Percentiles rank a stretch among this genome's conserved stretches.
phyloP scores from a whole-genome alignment of 345 rosid genomes.

The Ailanthus altissimus region DNA sequence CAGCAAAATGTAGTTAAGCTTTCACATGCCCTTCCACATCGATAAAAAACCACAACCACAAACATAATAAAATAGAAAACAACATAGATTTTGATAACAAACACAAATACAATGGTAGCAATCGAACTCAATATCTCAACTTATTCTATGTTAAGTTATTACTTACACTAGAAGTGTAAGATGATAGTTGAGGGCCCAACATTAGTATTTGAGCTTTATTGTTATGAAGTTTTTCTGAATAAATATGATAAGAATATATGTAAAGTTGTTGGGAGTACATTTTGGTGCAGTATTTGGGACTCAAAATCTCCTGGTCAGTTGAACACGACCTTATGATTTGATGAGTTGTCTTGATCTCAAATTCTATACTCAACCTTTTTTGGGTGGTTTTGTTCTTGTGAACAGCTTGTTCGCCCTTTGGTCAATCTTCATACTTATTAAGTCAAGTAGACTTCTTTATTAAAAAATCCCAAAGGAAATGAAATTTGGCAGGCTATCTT shows the following conservation, averaged over 20 bases:
- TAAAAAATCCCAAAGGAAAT: not conserved
- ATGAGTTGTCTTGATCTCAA: not conserved
- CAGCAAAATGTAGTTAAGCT: not conserved
- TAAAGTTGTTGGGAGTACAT: not conserved
- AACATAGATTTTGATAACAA: not conserved
- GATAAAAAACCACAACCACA: not conserved
- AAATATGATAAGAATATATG: not conserved
- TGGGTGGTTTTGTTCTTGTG: not conserved
- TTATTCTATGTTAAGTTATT: not conserved
- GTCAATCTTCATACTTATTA: not conserved
- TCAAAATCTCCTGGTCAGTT: not conserved
- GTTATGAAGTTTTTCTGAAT: not conserved
- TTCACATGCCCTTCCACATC: not conserved
- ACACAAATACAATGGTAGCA: not conserved
- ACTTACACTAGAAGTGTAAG: not conserved
- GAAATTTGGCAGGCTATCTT: not conserved
- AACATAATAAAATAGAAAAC: not conserved
- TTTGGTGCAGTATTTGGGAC: not conserved
- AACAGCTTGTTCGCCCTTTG: not conserved
- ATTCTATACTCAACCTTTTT: not conserved
- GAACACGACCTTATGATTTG: not conserved
- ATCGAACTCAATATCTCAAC: not conserved
- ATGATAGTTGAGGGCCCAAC: not conserved
- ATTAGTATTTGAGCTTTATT: not conserved
- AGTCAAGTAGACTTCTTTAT: not conserved